Conservation (phyloP, 2,329 filamentous ascomycete genomes). For the Curvularia spicifera region DNA sequence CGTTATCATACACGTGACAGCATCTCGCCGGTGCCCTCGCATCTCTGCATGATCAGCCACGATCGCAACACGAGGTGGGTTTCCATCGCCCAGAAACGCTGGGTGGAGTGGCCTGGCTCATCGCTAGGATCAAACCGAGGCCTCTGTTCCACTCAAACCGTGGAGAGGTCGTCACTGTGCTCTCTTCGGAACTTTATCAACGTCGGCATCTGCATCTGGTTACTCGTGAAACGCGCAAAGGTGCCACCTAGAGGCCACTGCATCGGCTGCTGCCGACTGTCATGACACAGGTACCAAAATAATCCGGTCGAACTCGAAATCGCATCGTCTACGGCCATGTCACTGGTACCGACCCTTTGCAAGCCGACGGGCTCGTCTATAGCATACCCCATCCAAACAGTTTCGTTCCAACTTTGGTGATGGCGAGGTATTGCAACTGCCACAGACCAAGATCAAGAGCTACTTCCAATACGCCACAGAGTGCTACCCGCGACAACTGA, state of each 20-base stretch:
- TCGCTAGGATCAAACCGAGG: slow-evolving; percentile 5
- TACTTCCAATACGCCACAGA: slow-evolving; percentile 43
- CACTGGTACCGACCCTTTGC: slow-evolving; percentile 7
- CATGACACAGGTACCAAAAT: neutral
- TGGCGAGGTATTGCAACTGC: slow-evolving; percentile 42
- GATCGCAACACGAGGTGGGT: neutral
- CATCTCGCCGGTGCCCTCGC: neutral
- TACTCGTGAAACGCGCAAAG: slow-evolving; percentile 14
- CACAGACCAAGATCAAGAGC: slow-evolving; percentile 45
- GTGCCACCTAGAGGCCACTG: slow-evolving; percentile 19
- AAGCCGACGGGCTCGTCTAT: slow-evolving; percentile 20
- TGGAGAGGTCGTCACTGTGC: slow-evolving; percentile 9
- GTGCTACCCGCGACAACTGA: slow-evolving; percentile 40
- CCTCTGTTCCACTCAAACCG: slow-evolving; percentile 6
- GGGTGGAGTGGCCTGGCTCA: neutral
- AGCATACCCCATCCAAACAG: slow-evolving; percentile 47
- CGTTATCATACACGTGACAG: neutral
- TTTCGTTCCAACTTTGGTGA: slow-evolving; percentile 38
- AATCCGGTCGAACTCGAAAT: neutral
- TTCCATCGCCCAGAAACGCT: neutral
- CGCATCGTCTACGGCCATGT: slow-evolving; percentile 7
- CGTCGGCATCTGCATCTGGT: slow-evolving; percentile 14
- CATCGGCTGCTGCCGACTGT: slow-evolving; percentile 14
- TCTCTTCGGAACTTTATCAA: slow-evolving; percentile 13
- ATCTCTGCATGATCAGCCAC: neutral